Conservation (phyloP, 176 grass and related monocot species). For the Hsuehochloa calcarea region DNA sequence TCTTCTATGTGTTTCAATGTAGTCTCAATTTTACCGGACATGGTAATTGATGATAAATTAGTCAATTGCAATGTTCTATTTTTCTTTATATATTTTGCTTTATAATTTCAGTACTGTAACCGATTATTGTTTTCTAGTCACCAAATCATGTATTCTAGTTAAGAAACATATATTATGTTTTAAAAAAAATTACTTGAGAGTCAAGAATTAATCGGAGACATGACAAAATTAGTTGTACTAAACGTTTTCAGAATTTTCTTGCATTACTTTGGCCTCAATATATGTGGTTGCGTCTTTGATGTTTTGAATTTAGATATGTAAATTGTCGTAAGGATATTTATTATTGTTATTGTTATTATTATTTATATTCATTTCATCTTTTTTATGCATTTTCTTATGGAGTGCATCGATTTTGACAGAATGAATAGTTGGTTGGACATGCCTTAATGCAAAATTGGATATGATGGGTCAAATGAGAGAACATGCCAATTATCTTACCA, state of each 20-base stretch:
- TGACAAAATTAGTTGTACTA: neutral
- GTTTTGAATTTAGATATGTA: neutral
- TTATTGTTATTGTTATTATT: neutral
- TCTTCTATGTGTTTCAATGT: neutral
- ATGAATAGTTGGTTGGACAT: neutral
- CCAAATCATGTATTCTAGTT: neutral
- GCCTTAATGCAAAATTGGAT: neutral
- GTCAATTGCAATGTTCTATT: neutral
- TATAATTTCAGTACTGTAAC: neutral
- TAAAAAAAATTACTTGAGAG: neutral
- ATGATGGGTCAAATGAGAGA: neutral
- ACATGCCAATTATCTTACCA: neutral
- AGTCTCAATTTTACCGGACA: neutral
- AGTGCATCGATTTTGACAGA: neutral
- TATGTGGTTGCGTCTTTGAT: neutral
- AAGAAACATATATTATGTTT: neutral
- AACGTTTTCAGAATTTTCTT: neutral
- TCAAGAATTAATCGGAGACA: neutral
- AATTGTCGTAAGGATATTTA: neutral
- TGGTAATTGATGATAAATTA: neutral
- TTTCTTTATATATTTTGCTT: neutral
- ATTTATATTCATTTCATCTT: neutral
- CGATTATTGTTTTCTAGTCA: neutral
- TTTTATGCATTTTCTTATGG: neutral
- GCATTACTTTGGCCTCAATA: neutral